A percentile compares a stretch with the other conserved stretches of the same genome.
These are phyloP conservation scores for Rubia peregrina DNA, from an alignment of 305 asterid species.

Conservation along the genomic window DNA sequence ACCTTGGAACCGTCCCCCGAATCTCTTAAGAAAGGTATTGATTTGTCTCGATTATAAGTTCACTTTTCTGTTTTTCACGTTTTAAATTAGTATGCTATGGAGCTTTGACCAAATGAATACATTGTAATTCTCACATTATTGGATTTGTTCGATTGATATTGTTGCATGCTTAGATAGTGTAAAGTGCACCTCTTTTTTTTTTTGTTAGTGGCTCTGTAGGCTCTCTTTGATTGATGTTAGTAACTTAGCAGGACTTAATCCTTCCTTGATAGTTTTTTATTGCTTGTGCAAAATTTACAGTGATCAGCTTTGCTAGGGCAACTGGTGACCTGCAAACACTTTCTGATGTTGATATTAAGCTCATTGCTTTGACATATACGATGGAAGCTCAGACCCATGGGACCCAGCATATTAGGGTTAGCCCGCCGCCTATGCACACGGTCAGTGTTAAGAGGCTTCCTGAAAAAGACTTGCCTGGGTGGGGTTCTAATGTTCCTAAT, in stretches of 20 bases:
- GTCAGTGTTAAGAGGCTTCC: conserved; percentile 88
- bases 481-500: conserved; percentile 97
- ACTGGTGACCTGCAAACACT: conserved; percentile 98
- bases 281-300: conserved; percentile 32
- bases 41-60: neutral
- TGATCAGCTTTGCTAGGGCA: conserved; percentile 76
- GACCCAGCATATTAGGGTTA: conserved; percentile 68
- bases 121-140: too few relatives aligned
- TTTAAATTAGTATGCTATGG: neutral
- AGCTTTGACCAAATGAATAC: neutral
- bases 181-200: neutral
- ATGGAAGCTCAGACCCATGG: conserved; percentile 84
- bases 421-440: conserved; percentile 73
- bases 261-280: neutral
- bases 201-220: neutral
- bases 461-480: conserved; percentile 92
- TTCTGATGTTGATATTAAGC: conserved; percentile 95
- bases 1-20: conserved; percentile 77
- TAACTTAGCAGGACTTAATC: neutral
- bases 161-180: neutral
- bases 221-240: neutral
- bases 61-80: neutral
- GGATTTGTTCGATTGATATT: neutral
- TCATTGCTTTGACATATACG: conserved; percentile 81
- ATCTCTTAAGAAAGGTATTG: conserved; percentile 57